Evolutionary conservation across 1,284 basidiomycete genomes (phyloP), one percentile per base, ranked within the genome.

Genomic region (Fomes fomentarius): DNA sequence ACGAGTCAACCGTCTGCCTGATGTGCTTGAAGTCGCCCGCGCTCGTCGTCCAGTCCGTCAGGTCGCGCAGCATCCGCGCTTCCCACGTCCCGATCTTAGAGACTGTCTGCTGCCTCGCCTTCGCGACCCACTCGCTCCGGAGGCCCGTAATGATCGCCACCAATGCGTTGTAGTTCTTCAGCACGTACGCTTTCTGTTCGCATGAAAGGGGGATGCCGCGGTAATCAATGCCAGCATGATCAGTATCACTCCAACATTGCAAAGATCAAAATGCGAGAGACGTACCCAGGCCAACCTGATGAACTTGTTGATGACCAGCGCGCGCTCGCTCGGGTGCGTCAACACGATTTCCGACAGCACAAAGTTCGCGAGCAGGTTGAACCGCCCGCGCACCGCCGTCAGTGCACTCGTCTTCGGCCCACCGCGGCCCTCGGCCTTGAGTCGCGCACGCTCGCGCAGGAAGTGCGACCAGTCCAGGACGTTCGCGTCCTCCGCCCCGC

Each of bases 301-400:
- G 66, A 96, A 87, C 73, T 94, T 95, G 57, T 76, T 77, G 50
- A 93, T 81, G 25, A 96, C 73, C 39, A 79, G 66, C 15, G 80
- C 82, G 17, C 94, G 79, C 57, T 93, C 87, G 50, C 76, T 72
- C 10, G 84, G 85, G 26, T 79, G 80, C 2, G 89, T 87, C 52
- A 89, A 71, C 35, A 90, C 80, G 52, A 94, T 81, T 72, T 95
- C 93, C 19, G 90, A 89, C 15, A 86, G 78, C 6, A 91, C 84
- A 69, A 94, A 96, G 64, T 90, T 90, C 6, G 88, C 87, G 64
- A 93, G 83, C 51, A 96, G 74, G 66, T 95, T 94, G 76, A 96
- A 96, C 24, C 94, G 82, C 15, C 89, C 90, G n/a, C 93, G 83
- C 26, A 94, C 82, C 30, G 87, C 87, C 4, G 83, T 82, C 43